phyloP scores from a whole-genome alignment of 805 yeast genomes.

The Saccharomycopsis malanga region DNA sequence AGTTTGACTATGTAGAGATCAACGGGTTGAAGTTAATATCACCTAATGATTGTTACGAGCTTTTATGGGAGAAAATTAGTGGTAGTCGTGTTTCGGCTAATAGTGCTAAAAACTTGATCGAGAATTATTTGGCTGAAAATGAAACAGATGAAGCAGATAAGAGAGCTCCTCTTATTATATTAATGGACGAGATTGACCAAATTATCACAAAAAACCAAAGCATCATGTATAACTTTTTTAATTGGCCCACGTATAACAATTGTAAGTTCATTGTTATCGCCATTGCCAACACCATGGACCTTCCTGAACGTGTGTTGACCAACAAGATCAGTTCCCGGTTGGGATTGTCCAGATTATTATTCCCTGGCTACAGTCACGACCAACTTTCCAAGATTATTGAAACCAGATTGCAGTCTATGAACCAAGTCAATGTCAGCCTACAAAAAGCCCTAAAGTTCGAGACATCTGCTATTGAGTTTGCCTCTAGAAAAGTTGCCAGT shows the following conservation, averaged over 20 bases:
- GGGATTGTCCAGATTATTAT: constrained; percentile 81
- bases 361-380: constrained; percentile 78
- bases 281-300: constrained; percentile 94
- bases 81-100: constrained; percentile 52
- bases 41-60: constrained; percentile 77
- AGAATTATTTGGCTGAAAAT: constrained; percentile 52
- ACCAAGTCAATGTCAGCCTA: constrained; percentile 30
- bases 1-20: constrained; percentile 74
- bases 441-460: constrained; percentile 40
- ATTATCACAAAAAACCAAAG: constrained; percentile 74
- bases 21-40: constrained; percentile 82
- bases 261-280: constrained; percentile 85
- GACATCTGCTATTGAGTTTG: constrained; percentile 80
- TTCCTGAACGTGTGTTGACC: constrained; percentile 82
- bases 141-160: constrained; percentile 25
- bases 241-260: constrained; percentile 85
- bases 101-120: constrained; percentile 61
- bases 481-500: constrained; percentile 89
- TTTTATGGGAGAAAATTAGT: constrained; percentile 69
- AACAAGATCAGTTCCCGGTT: constrained; percentile 88
- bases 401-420: constrained; percentile 53
- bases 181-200: constrained; percentile 92
- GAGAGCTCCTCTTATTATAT: constrained; percentile 58
- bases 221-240: constrained; percentile 91
- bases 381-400: constrained; percentile 72